These are phyloP conservation scores for Kuraishia molischiana DNA, from an alignment of 805 yeast genomes.

Conservation along the genomic window DNA sequence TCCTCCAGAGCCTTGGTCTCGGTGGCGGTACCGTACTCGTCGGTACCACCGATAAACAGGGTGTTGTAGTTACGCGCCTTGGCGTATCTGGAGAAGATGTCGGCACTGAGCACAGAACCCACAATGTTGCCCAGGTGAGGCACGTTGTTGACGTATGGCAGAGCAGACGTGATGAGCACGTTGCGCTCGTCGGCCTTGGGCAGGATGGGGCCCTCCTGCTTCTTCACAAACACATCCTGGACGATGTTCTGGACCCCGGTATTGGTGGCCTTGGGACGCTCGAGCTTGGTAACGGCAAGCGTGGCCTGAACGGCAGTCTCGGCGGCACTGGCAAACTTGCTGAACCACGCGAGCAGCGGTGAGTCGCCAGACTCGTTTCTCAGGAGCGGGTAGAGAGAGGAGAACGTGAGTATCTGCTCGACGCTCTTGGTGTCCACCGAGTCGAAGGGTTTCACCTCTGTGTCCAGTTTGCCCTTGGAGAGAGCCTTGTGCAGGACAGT, in stretches of 20 bases:
- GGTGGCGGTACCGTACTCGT: constrained; percentile 98
- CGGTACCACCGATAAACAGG: constrained; percentile 90
- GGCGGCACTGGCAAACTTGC: constrained; percentile 29
- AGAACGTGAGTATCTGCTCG: constrained; percentile 47
- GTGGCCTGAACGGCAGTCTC: constrained; percentile 36
- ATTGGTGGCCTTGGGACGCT: constrained; percentile 27
- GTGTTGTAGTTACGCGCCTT: constrained; percentile 85
- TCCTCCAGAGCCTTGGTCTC: constrained; percentile 98
- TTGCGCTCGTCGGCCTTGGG: constrained; percentile 73
- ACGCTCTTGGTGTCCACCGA: constrained; percentile 27
- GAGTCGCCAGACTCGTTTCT: constrained; percentile 8
- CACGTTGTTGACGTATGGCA: constrained; percentile 96
- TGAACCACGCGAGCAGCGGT: constrained; percentile 26
- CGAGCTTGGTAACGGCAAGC: constrained; percentile 31
- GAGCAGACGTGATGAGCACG: constrained; percentile 86
- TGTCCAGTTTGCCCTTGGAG: constrained; percentile 23
- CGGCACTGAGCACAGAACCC: constrained; percentile 93
- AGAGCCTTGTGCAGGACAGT: constrained; percentile 29
- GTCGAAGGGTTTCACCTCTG: constrained; percentile 4
- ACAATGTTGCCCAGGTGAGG: constrained; percentile 97
- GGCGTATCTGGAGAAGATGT: constrained; percentile 83
- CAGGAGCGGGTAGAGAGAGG: constrained; percentile 34
- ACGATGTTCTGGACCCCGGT: constrained; percentile 24
- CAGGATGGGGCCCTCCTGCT: constrained; percentile 26
- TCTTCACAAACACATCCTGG: constrained; percentile 9